A percentile compares a stretch with the other conserved stretches of the same genome.
Evolutionary conservation across 495 filamentous ascomycete species (phyloP).

Genomic region (Polyplosphaeria fusca): DNA sequence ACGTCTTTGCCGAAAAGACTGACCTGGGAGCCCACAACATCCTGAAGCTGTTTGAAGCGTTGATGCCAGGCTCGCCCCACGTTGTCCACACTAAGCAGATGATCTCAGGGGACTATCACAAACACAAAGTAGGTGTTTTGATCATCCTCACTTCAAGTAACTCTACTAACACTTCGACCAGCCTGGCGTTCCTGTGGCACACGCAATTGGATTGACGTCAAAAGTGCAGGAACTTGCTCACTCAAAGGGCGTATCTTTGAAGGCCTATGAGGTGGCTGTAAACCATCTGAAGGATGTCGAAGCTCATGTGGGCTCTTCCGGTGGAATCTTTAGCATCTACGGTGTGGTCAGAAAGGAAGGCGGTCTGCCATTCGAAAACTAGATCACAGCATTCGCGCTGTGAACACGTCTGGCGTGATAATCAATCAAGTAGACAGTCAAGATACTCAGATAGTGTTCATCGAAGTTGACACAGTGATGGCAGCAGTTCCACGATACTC

Average conservation of each 20-base stretch:
- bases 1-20: constrained; percentile 72
- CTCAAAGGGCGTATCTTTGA: neutral
- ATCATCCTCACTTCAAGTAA: too few relatives aligned
- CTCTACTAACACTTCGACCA: too few relatives aligned
- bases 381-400: too few relatives aligned
- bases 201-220: neutral
- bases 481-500: too few relatives aligned
- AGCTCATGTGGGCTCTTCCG: constrained; percentile 31
- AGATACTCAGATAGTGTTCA: too few relatives aligned
- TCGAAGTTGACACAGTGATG: too few relatives aligned
- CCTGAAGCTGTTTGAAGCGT: neutral
- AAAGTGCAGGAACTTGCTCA: neutral
- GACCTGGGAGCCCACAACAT: constrained; percentile 39
- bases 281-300: neutral
- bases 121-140: neutral
- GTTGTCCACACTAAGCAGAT: neutral
- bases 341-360: constrained; percentile 64
- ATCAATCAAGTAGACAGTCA: too few relatives aligned
- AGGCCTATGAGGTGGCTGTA: neutral
- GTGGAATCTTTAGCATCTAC: constrained; percentile 83
- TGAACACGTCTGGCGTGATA: too few relatives aligned
- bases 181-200: too few relatives aligned
- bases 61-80: neutral
- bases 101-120: neutral
- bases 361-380: constrained; percentile 64